Evolutionary conservation across 305 asterid species (phyloP).

Genomic region (Fraxinus sp.): DNA sequence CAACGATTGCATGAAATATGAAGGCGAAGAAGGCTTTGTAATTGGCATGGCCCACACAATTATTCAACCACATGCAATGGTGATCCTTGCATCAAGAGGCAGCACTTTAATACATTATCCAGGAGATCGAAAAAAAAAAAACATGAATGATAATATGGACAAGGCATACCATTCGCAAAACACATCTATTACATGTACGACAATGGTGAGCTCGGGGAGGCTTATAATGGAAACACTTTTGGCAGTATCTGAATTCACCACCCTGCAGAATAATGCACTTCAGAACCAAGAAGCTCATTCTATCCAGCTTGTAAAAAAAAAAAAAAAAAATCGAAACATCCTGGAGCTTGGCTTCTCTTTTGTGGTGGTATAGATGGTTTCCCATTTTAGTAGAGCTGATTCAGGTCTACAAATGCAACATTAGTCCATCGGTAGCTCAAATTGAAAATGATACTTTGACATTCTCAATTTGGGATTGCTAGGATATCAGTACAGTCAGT

Average conservation of each 20-base stretch:
- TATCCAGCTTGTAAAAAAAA: conserved; percentile 2
- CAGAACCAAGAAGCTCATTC: conserved; percentile 7
- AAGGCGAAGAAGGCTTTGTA: conserved; percentile 77
- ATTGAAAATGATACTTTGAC: not conserved
- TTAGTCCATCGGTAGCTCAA: not conserved
- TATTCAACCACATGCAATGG: conserved; percentile 93
- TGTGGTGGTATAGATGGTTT: not conserved
- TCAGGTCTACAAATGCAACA: not conserved
- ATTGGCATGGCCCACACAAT: conserved; percentile 93
- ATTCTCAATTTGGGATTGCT: not conserved
- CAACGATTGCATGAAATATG: conserved; percentile 60
- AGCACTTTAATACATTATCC: conserved; percentile 38
- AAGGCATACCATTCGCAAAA: conserved; percentile 78
- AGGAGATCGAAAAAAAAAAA: conserved; percentile 26
- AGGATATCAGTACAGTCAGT: not conserved
- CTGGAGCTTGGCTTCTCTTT: not conserved
- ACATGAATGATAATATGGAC: conserved; percentile 29
- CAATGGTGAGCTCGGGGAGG: conserved; percentile 98
- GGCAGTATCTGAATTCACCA: conserved; percentile 89
- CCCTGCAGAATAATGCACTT: conserved; percentile 52
- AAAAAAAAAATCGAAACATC: not conserved
- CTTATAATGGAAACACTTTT: conserved; percentile 81
- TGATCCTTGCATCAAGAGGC: conserved; percentile 76
- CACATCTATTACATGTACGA: conserved; percentile 83
- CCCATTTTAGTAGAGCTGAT: not conserved